Conservation (phyloP, 2,329 filamentous ascomycete species). For the Fusarium marasasianum region DNA sequence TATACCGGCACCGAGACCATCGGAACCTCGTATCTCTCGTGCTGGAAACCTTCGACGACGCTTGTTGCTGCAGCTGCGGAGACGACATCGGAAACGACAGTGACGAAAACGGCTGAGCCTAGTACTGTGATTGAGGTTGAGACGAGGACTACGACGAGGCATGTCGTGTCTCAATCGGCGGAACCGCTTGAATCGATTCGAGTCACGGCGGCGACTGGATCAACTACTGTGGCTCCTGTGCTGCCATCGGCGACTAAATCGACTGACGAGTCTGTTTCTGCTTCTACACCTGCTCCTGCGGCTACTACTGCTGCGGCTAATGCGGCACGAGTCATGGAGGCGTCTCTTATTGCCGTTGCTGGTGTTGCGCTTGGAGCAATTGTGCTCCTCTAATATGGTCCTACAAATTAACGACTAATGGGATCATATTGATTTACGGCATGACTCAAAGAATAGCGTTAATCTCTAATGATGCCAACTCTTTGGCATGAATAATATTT, state of each 20-base stretch:
- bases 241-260: neutral
- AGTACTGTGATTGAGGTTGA: neutral
- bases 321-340: neutral
- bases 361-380: slow-evolving; percentile 14
- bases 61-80: neutral
- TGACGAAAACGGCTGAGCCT: neutral
- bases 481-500: neutral
- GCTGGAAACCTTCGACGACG: slow-evolving; percentile 25
- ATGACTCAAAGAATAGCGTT: neutral
- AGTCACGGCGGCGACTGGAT: neutral
- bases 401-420: neutral
- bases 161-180: neutral
- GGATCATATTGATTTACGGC: neutral
- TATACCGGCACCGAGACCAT: slow-evolving; percentile 51
- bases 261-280: neutral
- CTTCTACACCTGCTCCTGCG: neutral
- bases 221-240: slow-evolving; percentile 7
- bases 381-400: neutral
- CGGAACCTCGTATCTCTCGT: slow-evolving; percentile 25
- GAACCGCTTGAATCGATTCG: neutral
- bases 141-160: neutral
- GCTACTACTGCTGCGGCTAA: slow-evolving; percentile 1
- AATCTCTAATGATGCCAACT: neutral
- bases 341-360: neutral
- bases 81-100: neutral